Evolutionary conservation across 2,329 filamentous ascomycete species (phyloP), one percentile per base, ranked within the genome.

Genomic region (Monosporascus sp.): DNA sequence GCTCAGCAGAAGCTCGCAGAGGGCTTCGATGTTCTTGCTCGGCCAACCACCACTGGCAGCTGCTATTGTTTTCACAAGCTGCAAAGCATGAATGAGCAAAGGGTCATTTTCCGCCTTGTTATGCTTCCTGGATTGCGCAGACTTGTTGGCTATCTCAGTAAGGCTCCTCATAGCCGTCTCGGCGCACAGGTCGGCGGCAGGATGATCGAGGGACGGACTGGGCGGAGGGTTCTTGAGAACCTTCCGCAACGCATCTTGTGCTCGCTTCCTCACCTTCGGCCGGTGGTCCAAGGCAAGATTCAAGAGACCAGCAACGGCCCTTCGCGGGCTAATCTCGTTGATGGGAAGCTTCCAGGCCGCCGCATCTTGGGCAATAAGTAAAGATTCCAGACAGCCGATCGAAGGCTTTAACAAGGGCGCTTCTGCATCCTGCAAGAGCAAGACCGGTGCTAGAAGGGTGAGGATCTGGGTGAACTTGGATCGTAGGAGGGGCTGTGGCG

Each of bases 401-500:
- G 91, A 94, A 0, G 92, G 87, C 64, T 90, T 81, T 52, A 97
- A 77, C 7, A 97, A 80, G 5, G 92, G 88, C 7, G 94, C 91
- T 72, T 97, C 93, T 56, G 90, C 89, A 64, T 94, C 88, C 44
- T 84, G 78, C 60, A 90, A 80, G 51, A 89, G 85, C 47, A 99
- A 80, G 14, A 92, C 87, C 2, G 93, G 92, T 20, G 90, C 91
- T 61, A 99, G 83, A 56, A 88, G 86, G 34, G 86, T 85, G 56
- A 99, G 85, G 65, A 99, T 97, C 71, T 95, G 90, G 27, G 90
- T 88, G 76, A 99, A 99, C 72, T 97, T 97, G 61, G 91, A 88
- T 66, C 92, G 90, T 53, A 99, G 87, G 55, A 99, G 85, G 56
- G 92, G 84, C 57, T 90, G 83, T 52, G 94, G 91, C 57, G 92